phyloP scores from a whole-genome alignment of 208 protist species.

The Trypanosoma avium region DNA sequence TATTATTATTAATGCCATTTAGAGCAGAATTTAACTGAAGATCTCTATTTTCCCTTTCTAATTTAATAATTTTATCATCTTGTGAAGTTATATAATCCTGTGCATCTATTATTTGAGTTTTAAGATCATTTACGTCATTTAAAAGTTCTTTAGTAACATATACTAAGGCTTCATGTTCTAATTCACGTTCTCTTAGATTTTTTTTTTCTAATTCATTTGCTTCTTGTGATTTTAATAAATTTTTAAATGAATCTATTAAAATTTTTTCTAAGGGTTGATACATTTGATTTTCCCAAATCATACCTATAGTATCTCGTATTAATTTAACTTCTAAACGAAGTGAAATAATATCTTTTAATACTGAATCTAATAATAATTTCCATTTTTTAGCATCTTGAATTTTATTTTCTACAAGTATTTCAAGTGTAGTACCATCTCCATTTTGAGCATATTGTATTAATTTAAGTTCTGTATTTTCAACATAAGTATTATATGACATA shows the following conservation, averaged over 20 bases:
- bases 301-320: slow-evolving; percentile 63
- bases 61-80: slow-evolving; percentile 25
- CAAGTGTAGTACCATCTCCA: slow-evolving; percentile 30
- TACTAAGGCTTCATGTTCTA: slow-evolving; percentile 38
- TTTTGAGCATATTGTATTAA: slow-evolving; percentile 5
- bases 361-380: slow-evolving; percentile 25
- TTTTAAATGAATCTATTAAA: slow-evolving; percentile 17
- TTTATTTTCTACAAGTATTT: slow-evolving; percentile 24
- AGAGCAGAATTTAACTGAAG: slow-evolving; percentile 29
- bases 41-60: slow-evolving; percentile 42
- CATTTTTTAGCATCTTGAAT: slow-evolving; percentile 56
- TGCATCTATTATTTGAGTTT: slow-evolving; percentile 8
- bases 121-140: slow-evolving; percentile 16
- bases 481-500: neutral
- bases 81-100: slow-evolving; percentile 1
- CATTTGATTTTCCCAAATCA: slow-evolving; percentile 75
- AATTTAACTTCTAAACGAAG: slow-evolving; percentile 45
- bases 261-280: too few relatives aligned
- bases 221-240: slow-evolving; percentile 11
- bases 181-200: slow-evolving; percentile 39
- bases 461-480: neutral
- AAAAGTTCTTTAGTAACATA: slow-evolving; percentile 31
- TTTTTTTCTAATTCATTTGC: slow-evolving; percentile 35
- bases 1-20: neutral
- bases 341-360: slow-evolving; percentile 49